These are phyloP conservation scores for Salvia miltiorrhiza DNA, from an alignment of 257 asterid genomes.

Conservation along the genomic window DNA sequence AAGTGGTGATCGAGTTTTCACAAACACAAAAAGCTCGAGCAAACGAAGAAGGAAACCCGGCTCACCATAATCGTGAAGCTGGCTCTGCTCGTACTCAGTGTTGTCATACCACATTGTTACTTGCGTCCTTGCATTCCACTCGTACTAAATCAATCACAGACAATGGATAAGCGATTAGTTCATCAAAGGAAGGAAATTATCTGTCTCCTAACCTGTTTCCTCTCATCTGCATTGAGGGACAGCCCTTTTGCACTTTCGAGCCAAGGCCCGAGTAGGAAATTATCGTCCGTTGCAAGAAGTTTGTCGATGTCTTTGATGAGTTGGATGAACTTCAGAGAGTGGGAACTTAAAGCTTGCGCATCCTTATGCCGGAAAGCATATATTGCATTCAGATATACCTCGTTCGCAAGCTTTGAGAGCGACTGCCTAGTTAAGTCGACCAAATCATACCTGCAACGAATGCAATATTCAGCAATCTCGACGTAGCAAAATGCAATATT, in stretches of 20 bases:
- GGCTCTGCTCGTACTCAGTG: constrained; percentile 58
- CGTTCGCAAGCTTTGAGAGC: constrained; percentile 90
- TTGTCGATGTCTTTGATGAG: constrained; percentile 83
- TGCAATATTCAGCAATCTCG: constrained; percentile 10
- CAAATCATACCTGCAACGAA: constrained; percentile 77
- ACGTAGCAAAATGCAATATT: background rate
- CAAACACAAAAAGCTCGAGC: background rate
- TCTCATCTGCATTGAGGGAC: constrained; percentile 58
- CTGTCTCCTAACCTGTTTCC: constrained; percentile 74
- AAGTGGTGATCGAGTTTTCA: background rate
- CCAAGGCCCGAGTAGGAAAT: constrained; percentile 89
- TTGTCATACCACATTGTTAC: constrained; percentile 96
- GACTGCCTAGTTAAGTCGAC: constrained; percentile 90
- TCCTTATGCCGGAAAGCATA: constrained; percentile 60
- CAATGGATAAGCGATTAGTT: background rate
- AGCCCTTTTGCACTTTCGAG: constrained; percentile 76
- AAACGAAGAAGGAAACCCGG: background rate
- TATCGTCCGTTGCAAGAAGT: constrained; percentile 84
- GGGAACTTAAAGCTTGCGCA: constrained; percentile 45
- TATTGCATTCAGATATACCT: constrained; percentile 72
- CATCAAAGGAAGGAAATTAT: background rate
- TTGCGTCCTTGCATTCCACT: constrained; percentile 98
- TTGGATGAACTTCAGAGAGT: constrained; percentile 61
- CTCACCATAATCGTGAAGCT: constrained; percentile 90
- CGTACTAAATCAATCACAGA: constrained; percentile 51